phyloP scores from a whole-genome alignment of 495 filamentous ascomycete genomes.

The Penicillium ucsense region DNA sequence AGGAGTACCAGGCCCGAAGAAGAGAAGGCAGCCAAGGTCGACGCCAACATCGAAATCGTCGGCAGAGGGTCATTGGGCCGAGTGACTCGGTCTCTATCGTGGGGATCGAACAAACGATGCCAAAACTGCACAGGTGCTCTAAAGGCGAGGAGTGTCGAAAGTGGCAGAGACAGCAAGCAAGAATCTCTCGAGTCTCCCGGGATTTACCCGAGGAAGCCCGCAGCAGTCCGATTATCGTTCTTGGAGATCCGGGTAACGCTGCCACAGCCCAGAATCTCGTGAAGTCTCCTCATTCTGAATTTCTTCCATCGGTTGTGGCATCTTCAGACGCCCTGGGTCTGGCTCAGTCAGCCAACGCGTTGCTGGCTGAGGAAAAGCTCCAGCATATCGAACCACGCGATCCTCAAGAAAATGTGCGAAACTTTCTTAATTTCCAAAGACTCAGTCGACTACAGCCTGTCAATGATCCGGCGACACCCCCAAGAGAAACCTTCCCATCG shows the following conservation, averaged over 20 bases:
- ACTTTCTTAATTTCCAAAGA: conserved; percentile 76
- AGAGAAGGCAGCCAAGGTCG: neutral
- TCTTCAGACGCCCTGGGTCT: conserved; percentile 81
- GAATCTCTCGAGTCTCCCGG: conserved; percentile 8
- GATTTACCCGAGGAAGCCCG: conserved; percentile 11
- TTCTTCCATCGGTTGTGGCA: conserved; percentile 65
- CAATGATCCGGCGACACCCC: conserved; percentile 32
- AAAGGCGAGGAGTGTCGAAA: conserved; percentile 87
- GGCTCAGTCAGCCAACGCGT: conserved; percentile 44
- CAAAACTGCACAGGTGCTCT: conserved; percentile 73
- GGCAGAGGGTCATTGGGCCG: conserved; percentile 47
- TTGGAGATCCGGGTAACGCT: conserved; percentile 64
- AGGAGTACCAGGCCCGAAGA: too few relatives aligned
- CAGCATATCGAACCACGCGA: conserved; percentile 58
- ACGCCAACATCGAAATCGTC: conserved; percentile 22
- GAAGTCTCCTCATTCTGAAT: conserved; percentile 25
- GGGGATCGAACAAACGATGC: conserved; percentile 82
- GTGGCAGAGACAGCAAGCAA: conserved; percentile 56
- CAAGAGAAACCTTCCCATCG: conserved; percentile 41
- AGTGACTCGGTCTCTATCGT: conserved; percentile 84
- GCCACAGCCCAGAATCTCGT: conserved; percentile 40
- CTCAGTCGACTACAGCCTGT: conserved; percentile 32
- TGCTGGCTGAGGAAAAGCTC: conserved; percentile 62
- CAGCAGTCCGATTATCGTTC: conserved; percentile 31
- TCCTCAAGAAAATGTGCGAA: conserved; percentile 82